Conservation (phyloP, 2,329 filamentous ascomycete genomes). For the Clarireedia sp. region DNA sequence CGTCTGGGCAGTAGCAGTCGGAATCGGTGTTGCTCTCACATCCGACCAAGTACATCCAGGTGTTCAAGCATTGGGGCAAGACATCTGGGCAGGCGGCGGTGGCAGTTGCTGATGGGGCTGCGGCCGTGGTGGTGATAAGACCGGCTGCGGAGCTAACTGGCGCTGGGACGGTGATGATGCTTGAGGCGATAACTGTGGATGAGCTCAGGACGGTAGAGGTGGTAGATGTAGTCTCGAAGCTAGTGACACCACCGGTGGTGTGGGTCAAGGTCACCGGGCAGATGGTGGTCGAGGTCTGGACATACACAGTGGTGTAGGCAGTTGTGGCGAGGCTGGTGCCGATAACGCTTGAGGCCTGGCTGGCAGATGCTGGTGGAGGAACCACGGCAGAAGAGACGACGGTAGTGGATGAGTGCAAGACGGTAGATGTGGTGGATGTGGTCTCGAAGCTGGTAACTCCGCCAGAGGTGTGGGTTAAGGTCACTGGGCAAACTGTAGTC, state of each 20-base stretch:
- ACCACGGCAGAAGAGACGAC: constrained; percentile 13
- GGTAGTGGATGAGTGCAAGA: constrained; percentile 28
- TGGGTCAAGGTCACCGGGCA: constrained; percentile 27
- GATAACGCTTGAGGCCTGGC: constrained; percentile 14
- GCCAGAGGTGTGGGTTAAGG: constrained; percentile 15
- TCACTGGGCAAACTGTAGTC: constrained; percentile 28
- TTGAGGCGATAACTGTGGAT: constrained; percentile 14
- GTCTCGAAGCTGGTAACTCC: constrained; percentile 19
- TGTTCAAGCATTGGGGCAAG: constrained; percentile 85
- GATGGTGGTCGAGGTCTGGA: constrained; percentile 23
- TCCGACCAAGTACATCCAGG: constrained; percentile 66
- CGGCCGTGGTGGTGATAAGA: not conserved
- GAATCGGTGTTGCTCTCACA: constrained; percentile 81
- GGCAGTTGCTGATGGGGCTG: constrained; percentile 16
- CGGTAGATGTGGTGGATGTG: constrained; percentile 28
- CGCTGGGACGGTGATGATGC: not conserved
- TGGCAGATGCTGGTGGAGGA: not conserved
- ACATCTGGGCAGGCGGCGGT: constrained; percentile 46
- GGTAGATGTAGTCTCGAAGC: constrained; percentile 20
- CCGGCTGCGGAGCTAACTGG: not conserved
- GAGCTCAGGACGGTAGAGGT: constrained; percentile 31
- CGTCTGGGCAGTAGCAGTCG: constrained; percentile 78
- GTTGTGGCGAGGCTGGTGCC: constrained; percentile 10
- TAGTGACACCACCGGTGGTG: constrained; percentile 14
- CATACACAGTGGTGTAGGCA: constrained; percentile 19